Conservation (phyloP, 2,329 filamentous ascomycete species). For the Rachicladosporium sp. region DNA sequence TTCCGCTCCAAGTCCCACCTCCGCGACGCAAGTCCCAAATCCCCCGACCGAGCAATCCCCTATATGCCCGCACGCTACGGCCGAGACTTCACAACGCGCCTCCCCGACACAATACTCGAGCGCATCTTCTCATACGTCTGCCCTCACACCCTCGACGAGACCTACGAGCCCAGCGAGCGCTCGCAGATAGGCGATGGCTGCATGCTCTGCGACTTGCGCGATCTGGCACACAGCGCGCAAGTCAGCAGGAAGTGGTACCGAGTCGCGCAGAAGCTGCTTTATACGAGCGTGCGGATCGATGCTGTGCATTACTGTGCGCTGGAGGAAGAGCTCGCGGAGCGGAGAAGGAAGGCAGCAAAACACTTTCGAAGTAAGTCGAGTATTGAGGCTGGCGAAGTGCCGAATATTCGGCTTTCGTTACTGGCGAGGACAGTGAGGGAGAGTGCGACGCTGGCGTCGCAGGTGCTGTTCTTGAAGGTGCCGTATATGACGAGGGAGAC, state of each 20-base stretch:
- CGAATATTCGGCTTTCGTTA: conserved; percentile 61
- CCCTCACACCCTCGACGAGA: conserved; percentile 65
- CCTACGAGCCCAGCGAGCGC: conserved; percentile 72
- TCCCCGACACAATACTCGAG: conserved; percentile 59
- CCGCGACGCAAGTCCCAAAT: conserved; percentile 1
- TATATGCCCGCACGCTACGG: conserved; percentile 4
- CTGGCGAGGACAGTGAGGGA: conserved; percentile 74
- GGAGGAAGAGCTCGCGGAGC: conserved; percentile 68
- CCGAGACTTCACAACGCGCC: conserved; percentile 25
- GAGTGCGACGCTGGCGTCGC: conserved; percentile 54
- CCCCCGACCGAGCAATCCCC: conserved; percentile 5
- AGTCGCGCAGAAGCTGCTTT: conserved; percentile 44
- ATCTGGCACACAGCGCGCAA: conserved; percentile 66
- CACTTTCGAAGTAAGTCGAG: conserved; percentile 49
- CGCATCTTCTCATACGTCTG: conserved; percentile 74
- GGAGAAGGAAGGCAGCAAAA: conserved; percentile 46
- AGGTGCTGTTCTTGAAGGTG: conserved; percentile 70
- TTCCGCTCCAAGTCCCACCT: conserved; percentile 33
- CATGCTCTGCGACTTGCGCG: conserved; percentile 86
- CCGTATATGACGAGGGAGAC: conserved; percentile 93
- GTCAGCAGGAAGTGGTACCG: conserved; percentile 62
- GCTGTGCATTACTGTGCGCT: conserved; percentile 87
- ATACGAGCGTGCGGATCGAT: conserved; percentile 77
- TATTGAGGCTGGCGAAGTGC: conserved; percentile 67
- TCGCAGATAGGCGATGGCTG: conserved; percentile 68